Evolutionary conservation across 106 monocot species (phyloP), one percentile per base, ranked within the genome.

Genomic region (Xerophyta viscosa): DNA sequence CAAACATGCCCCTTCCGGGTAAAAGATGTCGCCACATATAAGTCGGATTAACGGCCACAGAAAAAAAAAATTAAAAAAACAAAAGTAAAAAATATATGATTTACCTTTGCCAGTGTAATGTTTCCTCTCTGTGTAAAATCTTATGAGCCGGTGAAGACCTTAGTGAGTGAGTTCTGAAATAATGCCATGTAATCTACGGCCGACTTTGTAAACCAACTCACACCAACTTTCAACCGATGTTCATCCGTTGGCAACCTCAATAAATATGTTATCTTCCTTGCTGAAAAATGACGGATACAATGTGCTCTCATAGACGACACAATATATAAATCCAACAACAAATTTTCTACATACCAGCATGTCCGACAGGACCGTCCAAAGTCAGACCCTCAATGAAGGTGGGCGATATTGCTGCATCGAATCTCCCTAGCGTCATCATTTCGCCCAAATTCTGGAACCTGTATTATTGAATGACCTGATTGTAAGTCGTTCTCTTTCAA

Each of bases 401-500:
- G 21, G 88, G 78, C 23, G 94, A 61, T 43, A 96, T 58, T 20
- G 94, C 85, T 26, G 81, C 94, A 50, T 84, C 88, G 63, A 63
- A 79, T 62, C 28, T 78, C 2, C 94, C 94, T 52, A 96, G 88
- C 24, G 81, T 82, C 85, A 96, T 96, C 89, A 96, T 89, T 66
- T 96, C 96, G 28, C 88, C 96, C 13, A 89, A 74, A 72, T 89
- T 86, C 68, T 96, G 96, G 23, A 89, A 96, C 75, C 96, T 96
- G 45, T 5, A 25, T 33, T 14, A 24, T 21, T 24, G 19, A 58
- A 24, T 50, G 26, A 12, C 25, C 15, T 15, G 3, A 50, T 6
- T 50, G 11, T 6, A 25, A 18, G 20, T 47, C 3, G 0, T 22
- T 17, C 12, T 17, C n/a, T 6, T 3, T 14, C 43, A 14, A 43